Percentiles rank a stretch among this genome's conserved stretches.
Evolutionary conservation across 805 yeast genomes (phyloP).

Genomic region (Candida alai): DNA sequence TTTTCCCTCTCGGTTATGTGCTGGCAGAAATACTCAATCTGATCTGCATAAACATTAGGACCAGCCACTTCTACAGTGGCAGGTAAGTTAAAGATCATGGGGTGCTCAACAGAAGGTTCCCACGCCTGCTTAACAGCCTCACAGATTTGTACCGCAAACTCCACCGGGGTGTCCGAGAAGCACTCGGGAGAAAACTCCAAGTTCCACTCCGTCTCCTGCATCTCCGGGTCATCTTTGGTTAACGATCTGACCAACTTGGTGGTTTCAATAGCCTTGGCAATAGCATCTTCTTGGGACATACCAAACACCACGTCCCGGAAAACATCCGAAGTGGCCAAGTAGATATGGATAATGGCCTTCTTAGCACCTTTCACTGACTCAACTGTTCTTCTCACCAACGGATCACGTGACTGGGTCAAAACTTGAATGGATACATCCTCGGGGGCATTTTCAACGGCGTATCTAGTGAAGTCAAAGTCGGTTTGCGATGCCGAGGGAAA

Average conservation of each 20-base stretch:
- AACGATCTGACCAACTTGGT: conserved; percentile 62
- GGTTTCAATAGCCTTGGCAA: conserved; percentile 66
- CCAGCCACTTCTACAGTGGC: conserved; percentile 78
- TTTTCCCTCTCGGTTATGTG: conserved; percentile 70
- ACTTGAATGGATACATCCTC: conserved; percentile 73
- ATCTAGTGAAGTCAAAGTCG: conserved; percentile 77
- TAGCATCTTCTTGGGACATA: conserved; percentile 66
- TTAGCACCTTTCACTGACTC: conserved; percentile 72
- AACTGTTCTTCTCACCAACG: conserved; percentile 66
- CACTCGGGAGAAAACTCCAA: conserved; percentile 78
- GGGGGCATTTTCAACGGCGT: conserved; percentile 75
- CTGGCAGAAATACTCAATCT: conserved; percentile 68
- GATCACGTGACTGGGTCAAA: conserved; percentile 73
- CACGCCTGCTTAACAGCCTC: conserved; percentile 76
- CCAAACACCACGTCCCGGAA: conserved; percentile 75
- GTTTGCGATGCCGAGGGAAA: conserved; percentile 82
- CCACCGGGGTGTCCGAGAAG: conserved; percentile 70
- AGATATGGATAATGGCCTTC: conserved; percentile 67
- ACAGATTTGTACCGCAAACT: conserved; percentile 71
- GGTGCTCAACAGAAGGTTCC: conserved; percentile 73
- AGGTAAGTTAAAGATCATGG: conserved; percentile 74
- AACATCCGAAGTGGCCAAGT: conserved; percentile 70
- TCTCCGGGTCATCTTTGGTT: conserved; percentile 70
- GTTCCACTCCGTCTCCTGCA: conserved; percentile 62
- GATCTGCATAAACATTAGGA: conserved; percentile 78